Conservation (phyloP, 768 basidiomycete genomes). For the Suillus americanus region DNA sequence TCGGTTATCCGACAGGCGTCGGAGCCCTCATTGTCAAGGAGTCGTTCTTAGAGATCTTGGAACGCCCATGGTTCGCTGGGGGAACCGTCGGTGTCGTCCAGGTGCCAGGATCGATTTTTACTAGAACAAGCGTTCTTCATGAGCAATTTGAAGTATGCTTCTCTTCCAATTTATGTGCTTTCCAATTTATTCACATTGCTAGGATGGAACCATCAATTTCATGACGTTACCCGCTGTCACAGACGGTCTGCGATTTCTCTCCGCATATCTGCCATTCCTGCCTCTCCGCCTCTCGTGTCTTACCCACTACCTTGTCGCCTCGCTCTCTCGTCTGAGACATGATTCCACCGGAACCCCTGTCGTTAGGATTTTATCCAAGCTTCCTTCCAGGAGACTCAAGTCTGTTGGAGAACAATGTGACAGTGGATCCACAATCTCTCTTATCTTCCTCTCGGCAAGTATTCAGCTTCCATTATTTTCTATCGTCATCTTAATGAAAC, state of each 20-base stretch:
- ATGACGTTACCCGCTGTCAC: conserved; percentile 75
- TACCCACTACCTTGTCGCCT: conserved; percentile 56
- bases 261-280: conserved; percentile 77
- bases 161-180: not conserved
- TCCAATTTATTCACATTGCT: conserved; percentile 13
- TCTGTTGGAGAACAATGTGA: conserved; percentile 66
- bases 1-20: conserved; percentile 83
- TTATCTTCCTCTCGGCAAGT: conserved; percentile 65
- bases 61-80: conserved; percentile 83
- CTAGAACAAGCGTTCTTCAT: conserved; percentile 54
- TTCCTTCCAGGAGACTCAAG: conserved; percentile 52
- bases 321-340: conserved; percentile 60
- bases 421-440: conserved; percentile 59
- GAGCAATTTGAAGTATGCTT: conserved; percentile 75
- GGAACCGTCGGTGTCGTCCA: conserved; percentile 83
- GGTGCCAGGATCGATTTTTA: conserved; percentile 72
- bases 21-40: conserved; percentile 78
- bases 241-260: conserved; percentile 73
- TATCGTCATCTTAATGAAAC: not conserved
- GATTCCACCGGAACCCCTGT: conserved; percentile 59
- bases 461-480: not conserved
- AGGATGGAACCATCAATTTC: conserved; percentile 90
- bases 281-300: conserved; percentile 74
- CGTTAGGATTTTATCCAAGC: conserved; percentile 65
- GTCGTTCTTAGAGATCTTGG: conserved; percentile 56